Evolutionary conservation across 176 grass and related monocot species (phyloP).

Genomic region (Raddia distichophylla): DNA sequence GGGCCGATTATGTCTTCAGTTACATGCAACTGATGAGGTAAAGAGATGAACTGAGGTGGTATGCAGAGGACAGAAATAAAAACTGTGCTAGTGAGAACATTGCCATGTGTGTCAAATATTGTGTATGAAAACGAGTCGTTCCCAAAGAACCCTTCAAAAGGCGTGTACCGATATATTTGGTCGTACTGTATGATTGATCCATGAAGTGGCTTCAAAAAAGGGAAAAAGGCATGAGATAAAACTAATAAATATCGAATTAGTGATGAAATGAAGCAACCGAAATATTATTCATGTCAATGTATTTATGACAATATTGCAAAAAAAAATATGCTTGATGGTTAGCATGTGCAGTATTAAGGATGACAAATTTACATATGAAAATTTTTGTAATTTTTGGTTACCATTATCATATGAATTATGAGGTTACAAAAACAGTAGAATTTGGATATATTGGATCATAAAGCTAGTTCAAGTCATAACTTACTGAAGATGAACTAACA

Average conservation of each 20-base stretch:
- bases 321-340: not conserved
- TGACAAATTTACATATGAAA: not conserved
- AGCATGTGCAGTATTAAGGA: not conserved
- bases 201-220: slow-evolving; percentile 66
- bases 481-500: slow-evolving; percentile 65
- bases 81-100: slow-evolving; percentile 47
- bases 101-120: slow-evolving; percentile 58
- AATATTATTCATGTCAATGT: not conserved
- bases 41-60: slow-evolving; percentile 83
- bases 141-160: slow-evolving; percentile 74
- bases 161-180: slow-evolving; percentile 62
- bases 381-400: not conserved
- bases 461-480: slow-evolving; percentile 14
- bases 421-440: not conserved
- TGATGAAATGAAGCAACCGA: slow-evolving; percentile 10
- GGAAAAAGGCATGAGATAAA: slow-evolving; percentile 24
- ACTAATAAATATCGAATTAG: not conserved
- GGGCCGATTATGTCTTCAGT: slow-evolving; percentile 80
- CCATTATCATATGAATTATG: not conserved
- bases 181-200: slow-evolving; percentile 59
- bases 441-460: not conserved
- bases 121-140: slow-evolving; percentile 81
- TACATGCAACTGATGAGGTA: slow-evolving; percentile 62
- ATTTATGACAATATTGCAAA: slow-evolving; percentile 9
- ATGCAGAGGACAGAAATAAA: slow-evolving; percentile 75